Percentiles rank a stretch among this genome's conserved stretches.
Evolutionary conservation across 768 basidiomycete species (phyloP).

Genomic region (Phylloporus arenicola): DNA sequence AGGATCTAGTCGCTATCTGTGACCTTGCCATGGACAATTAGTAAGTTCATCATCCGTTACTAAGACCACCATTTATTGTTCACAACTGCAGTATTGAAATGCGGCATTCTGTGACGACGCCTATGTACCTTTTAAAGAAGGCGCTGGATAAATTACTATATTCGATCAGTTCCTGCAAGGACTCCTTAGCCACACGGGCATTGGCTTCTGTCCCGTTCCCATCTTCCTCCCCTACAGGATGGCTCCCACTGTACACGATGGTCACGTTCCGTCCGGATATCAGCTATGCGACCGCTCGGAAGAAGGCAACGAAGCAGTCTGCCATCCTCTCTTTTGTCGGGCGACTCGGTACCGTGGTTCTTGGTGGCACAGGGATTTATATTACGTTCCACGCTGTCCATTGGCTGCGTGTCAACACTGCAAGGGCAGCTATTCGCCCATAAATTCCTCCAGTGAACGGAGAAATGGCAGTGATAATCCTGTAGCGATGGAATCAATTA

Average conservation of each 20-base stretch:
- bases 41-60: conserved; percentile 49
- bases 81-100: conserved; percentile 71
- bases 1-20: conserved; percentile 86
- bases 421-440: conserved; percentile 5
- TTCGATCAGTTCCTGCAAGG: conserved; percentile 48
- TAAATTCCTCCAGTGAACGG: conserved; percentile 27
- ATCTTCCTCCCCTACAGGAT: conserved; percentile 57
- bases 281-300: conserved; percentile 76
- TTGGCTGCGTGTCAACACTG: conserved; percentile 29
- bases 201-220: conserved; percentile 55
- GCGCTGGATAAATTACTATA: conserved; percentile 71
- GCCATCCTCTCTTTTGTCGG: conserved; percentile 48
- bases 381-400: conserved; percentile 12
- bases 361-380: conserved; percentile 42
- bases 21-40: conserved; percentile 96
- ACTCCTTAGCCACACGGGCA: conserved; percentile 42
- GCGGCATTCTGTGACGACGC: conserved; percentile 86
- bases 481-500: conserved; percentile 19
- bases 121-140: conserved; percentile 73
- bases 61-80: conserved; percentile 18
- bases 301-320: conserved; percentile 66
- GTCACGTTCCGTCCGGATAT: conserved; percentile 96
- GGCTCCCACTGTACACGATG: conserved; percentile 96
- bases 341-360: conserved; percentile 42
- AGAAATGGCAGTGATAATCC: conserved; percentile 17